phyloP scores from a whole-genome alignment of 805 yeast species.

The Debaryomyces maramus region DNA sequence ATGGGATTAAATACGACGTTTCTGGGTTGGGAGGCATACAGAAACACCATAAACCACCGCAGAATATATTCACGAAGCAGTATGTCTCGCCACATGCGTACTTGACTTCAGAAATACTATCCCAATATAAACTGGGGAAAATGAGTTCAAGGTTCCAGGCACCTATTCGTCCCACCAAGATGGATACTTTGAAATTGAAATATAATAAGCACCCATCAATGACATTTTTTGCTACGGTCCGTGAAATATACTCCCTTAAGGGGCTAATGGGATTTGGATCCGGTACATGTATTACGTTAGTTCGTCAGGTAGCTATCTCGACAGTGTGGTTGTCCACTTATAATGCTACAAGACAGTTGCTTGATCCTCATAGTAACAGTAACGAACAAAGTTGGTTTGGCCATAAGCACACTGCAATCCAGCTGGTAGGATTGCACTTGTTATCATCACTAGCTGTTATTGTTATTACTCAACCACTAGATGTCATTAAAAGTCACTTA shows the following conservation, averaged over 20 bases:
- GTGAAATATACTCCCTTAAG: slow-evolving; percentile 68
- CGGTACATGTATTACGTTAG: slow-evolving; percentile 79
- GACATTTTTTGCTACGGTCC: slow-evolving; percentile 51
- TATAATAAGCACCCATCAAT: slow-evolving; percentile 57
- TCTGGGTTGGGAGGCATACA: slow-evolving; percentile 25
- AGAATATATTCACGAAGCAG: slow-evolving; percentile 27
- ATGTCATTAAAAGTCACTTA: slow-evolving; percentile 82
- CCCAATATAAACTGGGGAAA: slow-evolving; percentile 23
- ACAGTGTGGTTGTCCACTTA: slow-evolving; percentile 83
- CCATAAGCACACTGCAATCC: slow-evolving; percentile 39
- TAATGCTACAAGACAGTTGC: slow-evolving; percentile 69
- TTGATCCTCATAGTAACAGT: slow-evolving; percentile 49
- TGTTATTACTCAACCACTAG: slow-evolving; percentile 82
- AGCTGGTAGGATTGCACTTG: slow-evolving; percentile 52
- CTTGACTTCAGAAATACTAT: slow-evolving; percentile 33
- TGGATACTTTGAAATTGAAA: slow-evolving; percentile 21
- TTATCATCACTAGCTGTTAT: slow-evolving; percentile 73
- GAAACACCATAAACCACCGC: slow-evolving; percentile 25
- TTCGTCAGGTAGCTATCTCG: slow-evolving; percentile 77
- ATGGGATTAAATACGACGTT: slow-evolving; percentile 24
- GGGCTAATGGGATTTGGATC: slow-evolving; percentile 79
- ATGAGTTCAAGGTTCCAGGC: slow-evolving; percentile 22
- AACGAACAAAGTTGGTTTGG: slow-evolving; percentile 44
- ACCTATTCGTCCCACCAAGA: slow-evolving; percentile 11
- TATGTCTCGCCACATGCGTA: slow-evolving; percentile 46